Evolutionary conservation across 352 stramenopile species (phyloP), one percentile per base, ranked within the genome.

Genomic region (Pythium dissimile): DNA sequence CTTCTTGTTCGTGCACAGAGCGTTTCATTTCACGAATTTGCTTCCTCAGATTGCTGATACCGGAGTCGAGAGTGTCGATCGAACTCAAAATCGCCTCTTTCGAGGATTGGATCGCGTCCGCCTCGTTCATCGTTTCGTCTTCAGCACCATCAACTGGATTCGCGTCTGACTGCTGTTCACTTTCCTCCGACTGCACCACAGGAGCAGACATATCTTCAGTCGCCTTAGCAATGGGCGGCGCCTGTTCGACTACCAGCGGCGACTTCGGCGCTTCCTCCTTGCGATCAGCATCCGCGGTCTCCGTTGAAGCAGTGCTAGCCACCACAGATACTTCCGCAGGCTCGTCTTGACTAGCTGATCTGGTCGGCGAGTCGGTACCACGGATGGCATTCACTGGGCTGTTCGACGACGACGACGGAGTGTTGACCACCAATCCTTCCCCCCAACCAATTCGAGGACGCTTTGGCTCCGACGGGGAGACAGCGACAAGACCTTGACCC

Each of bases 401-500:
- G 20, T 34, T 32, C 5, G 53, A 18, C 4, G 28, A 5, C 24
- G 53, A 48, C 35, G 37, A 58, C 23, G 66, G 41, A 35, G 16
- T 50, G 32, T 83, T 58, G 8, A 24, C 12, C 28, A 90, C 66
- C n/a, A 94, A 59, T 24, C 84, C 84, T 63, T 92, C 72, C 18
- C 85, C 85, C 85, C 85, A 94, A 10, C 80, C 83, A 65, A 94
- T 86, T 15, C 85, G 77, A 44, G 83, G 83, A 15, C 85, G 83
- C 54, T 94, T 94, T 42, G 64, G 59, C 49, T 84, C 68, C 30
- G 77, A 77, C 26, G 77, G 75, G 23, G 77, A 92, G 3, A 73
- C 64, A 1, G 77, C 77, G 4, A 90, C 73, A n/a, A 95, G 66
- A 11, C 85, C 85, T 71, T 95, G 85, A 3, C 85, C 85, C 85